Base-by-base conservation (phyloP, 2,329 filamentous ascomycete genomes). In the Podosphaera leucotricha region DNA sequence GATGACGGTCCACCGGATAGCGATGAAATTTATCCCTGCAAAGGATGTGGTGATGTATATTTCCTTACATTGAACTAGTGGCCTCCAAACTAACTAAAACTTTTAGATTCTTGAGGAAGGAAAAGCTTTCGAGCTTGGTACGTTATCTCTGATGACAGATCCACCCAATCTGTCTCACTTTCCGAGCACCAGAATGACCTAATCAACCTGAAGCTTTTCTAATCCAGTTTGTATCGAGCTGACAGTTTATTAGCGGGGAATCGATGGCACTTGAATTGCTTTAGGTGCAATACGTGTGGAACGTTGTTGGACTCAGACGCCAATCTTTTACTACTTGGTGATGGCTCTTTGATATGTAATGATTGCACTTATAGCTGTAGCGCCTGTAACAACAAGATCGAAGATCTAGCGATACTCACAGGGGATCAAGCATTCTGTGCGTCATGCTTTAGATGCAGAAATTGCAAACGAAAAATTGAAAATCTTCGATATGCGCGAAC, bases 361-460 rank as follows among this genome's bases (percentile, higher is more conserved):
- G 93, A 94, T 63, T 98, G 90, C 66, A 95, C 90, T 44, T 98
- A 98, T 62, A 94, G 86, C 68, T 98, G 90, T 67, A 93, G 77
- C 61, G 86, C 86, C 44, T 98, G 90, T 62, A 77, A 77, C 47
- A 87, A 92, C 66, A 98, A 98, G 67, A 98, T 98, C 53, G 90
- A 98, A 60, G 90, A 98, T 59, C 69, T 95, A 49, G 90, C 90
- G 50, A 98, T 98, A 60, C 68, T 98, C 52, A 98, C 90, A 0
- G 90, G 90, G 51, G 90, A 98, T 57, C 87, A 98, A 64, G 90
- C 90, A 38, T 98, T 94, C 60, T 98, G 90, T 63, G 85, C 86
- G 38, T 87, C 83, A 46, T 98, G 90, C 64, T 98, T 98, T 65
- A 75, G 86, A 55, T 98, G 90, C 64, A 74, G 90, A 55, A 98